Conservation (phyloP, 148 eudicot genomes). For the Rhododendron mucronatum region DNA sequence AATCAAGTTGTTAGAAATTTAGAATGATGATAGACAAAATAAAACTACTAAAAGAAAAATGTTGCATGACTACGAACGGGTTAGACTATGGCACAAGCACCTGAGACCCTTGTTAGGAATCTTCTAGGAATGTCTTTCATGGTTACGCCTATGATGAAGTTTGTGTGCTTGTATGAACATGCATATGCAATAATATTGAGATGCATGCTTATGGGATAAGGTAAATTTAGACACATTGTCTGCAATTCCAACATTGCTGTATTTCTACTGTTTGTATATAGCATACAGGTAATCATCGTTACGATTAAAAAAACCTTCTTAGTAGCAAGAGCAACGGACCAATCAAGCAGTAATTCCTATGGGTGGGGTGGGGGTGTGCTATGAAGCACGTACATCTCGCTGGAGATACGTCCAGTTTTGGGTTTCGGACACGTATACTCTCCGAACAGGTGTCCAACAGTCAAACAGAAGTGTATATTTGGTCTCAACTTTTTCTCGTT, state of each 20-base stretch:
- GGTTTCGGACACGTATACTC: neutral
- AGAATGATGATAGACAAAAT: neutral
- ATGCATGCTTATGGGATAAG: neutral
- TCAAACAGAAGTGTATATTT: neutral
- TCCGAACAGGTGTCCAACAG: neutral
- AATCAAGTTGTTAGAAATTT: neutral
- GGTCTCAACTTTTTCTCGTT: neutral
- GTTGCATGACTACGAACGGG: neutral
- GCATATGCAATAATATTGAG: neutral
- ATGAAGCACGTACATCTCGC: neutral
- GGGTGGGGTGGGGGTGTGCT: neutral
- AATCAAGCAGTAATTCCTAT: neutral
- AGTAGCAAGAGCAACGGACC: neutral
- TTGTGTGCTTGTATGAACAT: neutral
- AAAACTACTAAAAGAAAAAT: conserved; percentile 9
- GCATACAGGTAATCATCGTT: neutral
- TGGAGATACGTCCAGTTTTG: neutral
- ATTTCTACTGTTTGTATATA: neutral
- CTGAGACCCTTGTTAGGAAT: neutral
- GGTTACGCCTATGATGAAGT: neutral
- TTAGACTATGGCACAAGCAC: neutral
- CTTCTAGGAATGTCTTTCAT: neutral
- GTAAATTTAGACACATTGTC: neutral
- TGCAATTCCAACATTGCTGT: neutral
- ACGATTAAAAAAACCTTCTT: neutral